Base-by-base conservation (phyloP, 2,329 filamentous ascomycete species). In the Colletotrichum karsti region DNA sequence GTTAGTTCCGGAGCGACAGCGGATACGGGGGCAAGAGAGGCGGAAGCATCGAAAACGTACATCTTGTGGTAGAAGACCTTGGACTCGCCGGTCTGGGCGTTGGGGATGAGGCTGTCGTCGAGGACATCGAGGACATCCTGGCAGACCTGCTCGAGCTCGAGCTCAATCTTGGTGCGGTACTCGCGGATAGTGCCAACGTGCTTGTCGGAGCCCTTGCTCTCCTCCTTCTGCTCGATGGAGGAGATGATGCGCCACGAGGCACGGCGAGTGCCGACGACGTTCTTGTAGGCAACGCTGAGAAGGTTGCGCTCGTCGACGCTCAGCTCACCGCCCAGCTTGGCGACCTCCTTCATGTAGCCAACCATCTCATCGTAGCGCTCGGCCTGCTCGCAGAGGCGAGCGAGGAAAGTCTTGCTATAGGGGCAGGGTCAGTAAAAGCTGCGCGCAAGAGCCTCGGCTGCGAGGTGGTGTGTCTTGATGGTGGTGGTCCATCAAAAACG, bases 11-110 rank as follows among this genome's bases (percentile, higher is more conserved):
- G 55, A 24, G 7, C 63, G n/a, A 15, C 35, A 20, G 50, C 46
- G 50, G 58, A 54, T 24, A 33, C 5, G 37, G 54, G 63, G 51
- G 7, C 22, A 22, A 35, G 6, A 54, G 13, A 24, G 22, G 63
- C 18, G 59, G 37, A 22, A 28, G 61, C n/a, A 24, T 22, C n/a
- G 69, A 73, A 68, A 73, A 88, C 93, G 77, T 87, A 98, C 95
- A 98, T 98, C 91, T 98, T 98, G 92, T 98, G 95, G 88, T 98
- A 98, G 85, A 98, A 98, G 81, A 98, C 95, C 91, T 98, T 98
- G 83, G 94, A 97, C 89, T 98, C 95, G 86, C 95, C 95, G 74
- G 93, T 92, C 85, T 96, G 92, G 80, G 95, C 95, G 85, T 96
- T 95, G 83, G 95, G 95, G 80, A 98, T 98, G 79, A 98, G 88